Conservation (phyloP, 1,139 yeast genomes). For the Yamadazyma diddensiae region DNA sequence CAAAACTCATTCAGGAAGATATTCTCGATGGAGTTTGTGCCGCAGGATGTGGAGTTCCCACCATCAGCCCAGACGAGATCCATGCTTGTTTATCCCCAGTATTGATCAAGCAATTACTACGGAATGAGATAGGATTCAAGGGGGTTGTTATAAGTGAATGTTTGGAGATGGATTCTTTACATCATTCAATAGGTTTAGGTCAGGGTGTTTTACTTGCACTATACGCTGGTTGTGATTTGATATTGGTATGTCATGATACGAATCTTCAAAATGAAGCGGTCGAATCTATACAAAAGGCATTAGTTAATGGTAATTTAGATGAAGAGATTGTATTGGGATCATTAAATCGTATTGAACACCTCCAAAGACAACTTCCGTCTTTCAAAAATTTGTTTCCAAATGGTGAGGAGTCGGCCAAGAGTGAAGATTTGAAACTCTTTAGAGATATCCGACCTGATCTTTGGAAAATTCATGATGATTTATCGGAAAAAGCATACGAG, state of each 20-base stretch:
- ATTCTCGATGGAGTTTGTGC: conserved; percentile 56
- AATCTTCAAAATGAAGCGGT: conserved; percentile 60
- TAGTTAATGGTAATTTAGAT: conserved; percentile 51
- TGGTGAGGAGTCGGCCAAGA: conserved; percentile 30
- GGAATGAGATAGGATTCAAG: conserved; percentile 52
- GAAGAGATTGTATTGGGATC: conserved; percentile 41
- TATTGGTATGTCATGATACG: conserved; percentile 59
- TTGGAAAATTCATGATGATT: conserved; percentile 43
- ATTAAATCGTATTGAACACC: conserved; percentile 40
- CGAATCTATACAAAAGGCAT: conserved; percentile 52
- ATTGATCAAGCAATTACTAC: conserved; percentile 50
- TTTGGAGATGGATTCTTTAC: conserved; percentile 62
- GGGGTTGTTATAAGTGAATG: conserved; percentile 67
- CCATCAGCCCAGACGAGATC: conserved; percentile 57
- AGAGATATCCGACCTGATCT: conserved; percentile 27
- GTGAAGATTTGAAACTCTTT: conserved; percentile 23
- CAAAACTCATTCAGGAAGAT: conserved; percentile 45
- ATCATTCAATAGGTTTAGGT: conserved; percentile 61
- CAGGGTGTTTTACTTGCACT: conserved; percentile 65
- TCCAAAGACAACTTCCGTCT: conserved; percentile 42
- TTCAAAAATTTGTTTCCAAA: conserved; percentile 50
- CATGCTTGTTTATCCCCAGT: conserved; percentile 64
- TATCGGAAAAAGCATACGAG: conserved; percentile 49
- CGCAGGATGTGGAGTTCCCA: conserved; percentile 71
- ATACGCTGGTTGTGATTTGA: conserved; percentile 65